Evolutionary conservation across 345 rosid genomes (phyloP).

Genomic region (Pistacia vera): DNA sequence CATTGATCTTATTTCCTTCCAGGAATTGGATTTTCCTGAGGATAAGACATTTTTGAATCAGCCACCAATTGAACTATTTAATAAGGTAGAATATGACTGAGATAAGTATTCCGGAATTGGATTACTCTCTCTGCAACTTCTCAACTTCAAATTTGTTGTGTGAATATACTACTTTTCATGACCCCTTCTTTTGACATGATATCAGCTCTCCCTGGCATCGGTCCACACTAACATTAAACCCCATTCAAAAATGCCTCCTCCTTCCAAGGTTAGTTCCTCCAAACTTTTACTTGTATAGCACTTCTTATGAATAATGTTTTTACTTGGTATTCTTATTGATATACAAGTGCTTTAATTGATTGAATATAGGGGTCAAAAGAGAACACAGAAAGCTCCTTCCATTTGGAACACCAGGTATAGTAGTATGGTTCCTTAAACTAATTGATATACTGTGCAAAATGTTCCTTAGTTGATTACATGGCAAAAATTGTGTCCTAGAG

Average conservation of each 20-base stretch:
- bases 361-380: slow-evolving; percentile 41
- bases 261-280: slow-evolving; percentile 33
- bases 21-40: slow-evolving; percentile 32
- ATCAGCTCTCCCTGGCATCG: slow-evolving; percentile 50
- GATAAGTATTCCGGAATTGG: background rate
- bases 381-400: slow-evolving; percentile 33
- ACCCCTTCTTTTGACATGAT: slow-evolving; percentile 15
- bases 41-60: slow-evolving; percentile 25
- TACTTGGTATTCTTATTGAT: background rate
- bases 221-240: slow-evolving; percentile 23
- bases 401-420: slow-evolving; percentile 34
- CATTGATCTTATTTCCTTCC: slow-evolving; percentile 13
- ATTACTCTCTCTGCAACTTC: background rate
- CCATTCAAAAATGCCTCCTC: slow-evolving; percentile 23
- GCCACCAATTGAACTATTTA: slow-evolving; percentile 37
- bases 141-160: background rate
- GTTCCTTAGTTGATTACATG: background rate
- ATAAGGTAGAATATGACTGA: slow-evolving; percentile 30
- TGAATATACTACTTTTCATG: background rate
- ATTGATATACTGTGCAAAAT: background rate
- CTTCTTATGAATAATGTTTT: background rate
- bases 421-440: background rate
- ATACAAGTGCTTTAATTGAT: slow-evolving; percentile 8
- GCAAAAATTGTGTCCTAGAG: background rate
- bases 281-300: background rate